phyloP scores from a whole-genome alignment of 2,329 filamentous ascomycete genomes.

The Penicillium sp. region DNA sequence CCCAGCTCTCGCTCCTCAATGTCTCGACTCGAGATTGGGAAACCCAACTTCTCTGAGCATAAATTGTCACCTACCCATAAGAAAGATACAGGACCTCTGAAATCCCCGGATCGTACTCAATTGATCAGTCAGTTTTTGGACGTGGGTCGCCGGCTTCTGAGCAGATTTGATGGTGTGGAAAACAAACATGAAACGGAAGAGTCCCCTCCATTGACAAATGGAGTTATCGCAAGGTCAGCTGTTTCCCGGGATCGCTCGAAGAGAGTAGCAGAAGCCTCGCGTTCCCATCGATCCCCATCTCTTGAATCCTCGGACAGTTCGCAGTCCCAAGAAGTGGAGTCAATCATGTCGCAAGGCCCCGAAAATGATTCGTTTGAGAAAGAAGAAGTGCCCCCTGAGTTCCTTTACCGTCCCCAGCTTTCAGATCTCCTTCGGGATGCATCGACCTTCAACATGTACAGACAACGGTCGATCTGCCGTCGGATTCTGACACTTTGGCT shows the following conservation, averaged over 20 bases:
- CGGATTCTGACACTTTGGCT: slow-evolving; percentile 51
- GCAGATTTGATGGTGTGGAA: slow-evolving; percentile 31
- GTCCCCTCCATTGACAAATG: slow-evolving; percentile 23
- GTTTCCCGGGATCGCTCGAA: slow-evolving; percentile 33
- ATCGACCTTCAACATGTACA: slow-evolving; percentile 49
- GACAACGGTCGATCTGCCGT: slow-evolving; percentile 40
- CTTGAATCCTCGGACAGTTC: slow-evolving; percentile 25
- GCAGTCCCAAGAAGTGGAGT: slow-evolving; percentile 21
- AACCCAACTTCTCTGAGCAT: slow-evolving; percentile 34
- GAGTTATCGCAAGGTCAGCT: slow-evolving; percentile 29
- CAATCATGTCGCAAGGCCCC: slow-evolving; percentile 21
- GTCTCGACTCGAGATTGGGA: slow-evolving; percentile 43
- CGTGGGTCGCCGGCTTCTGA: slow-evolving; percentile 39
- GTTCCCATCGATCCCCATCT: slow-evolving; percentile 17
- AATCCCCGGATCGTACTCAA: slow-evolving; percentile 37
- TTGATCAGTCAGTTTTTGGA: slow-evolving; percentile 42
- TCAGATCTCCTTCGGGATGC: slow-evolving; percentile 55
- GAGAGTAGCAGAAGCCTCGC: slow-evolving; percentile 26
- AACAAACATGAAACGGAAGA: slow-evolving; percentile 17
- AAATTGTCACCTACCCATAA: slow-evolving; percentile 20
- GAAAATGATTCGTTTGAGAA: slow-evolving; percentile 29
- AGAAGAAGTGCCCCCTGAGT: slow-evolving; percentile 34
- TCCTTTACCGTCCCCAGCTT: slow-evolving; percentile 52
- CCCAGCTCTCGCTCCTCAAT: slow-evolving; percentile 47
- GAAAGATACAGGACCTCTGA: slow-evolving; percentile 10